Evolutionary conservation across 441 rosid species (phyloP).

Genomic region (Euphorbia celastroides): DNA sequence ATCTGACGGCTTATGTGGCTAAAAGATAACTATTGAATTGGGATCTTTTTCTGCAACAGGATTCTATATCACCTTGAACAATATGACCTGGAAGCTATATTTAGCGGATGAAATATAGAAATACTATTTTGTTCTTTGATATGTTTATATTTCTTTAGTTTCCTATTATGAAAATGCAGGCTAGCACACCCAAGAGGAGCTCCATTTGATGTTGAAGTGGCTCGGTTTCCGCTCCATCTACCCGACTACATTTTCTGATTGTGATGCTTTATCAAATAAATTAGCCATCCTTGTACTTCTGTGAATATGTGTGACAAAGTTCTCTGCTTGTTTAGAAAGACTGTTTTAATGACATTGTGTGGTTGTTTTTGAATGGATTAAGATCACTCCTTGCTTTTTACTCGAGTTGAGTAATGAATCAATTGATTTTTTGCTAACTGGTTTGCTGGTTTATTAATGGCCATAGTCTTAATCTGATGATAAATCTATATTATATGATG

Average conservation of each 20-base stretch:
- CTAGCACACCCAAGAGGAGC: slow-evolving; percentile 54
- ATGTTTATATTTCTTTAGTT: too few relatives aligned
- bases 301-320: background rate
- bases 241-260: slow-evolving; percentile 79
- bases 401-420: too few relatives aligned
- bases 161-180: slow-evolving; percentile 22
- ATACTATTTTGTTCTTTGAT: background rate
- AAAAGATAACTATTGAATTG: background rate
- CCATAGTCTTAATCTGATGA: too few relatives aligned
- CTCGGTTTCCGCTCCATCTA: slow-evolving; percentile 42
- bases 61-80: background rate
- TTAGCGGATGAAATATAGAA: background rate
- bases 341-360: too few relatives aligned
- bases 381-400: too few relatives aligned
- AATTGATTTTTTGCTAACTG: too few relatives aligned
- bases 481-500: too few relatives aligned
- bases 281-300: background rate
- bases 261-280: too few relatives aligned
- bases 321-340: background rate
- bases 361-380: too few relatives aligned
- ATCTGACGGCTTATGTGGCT: too few relatives aligned
- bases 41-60: slow-evolving; percentile 2
- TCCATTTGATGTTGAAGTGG: slow-evolving; percentile 62
- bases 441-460: too few relatives aligned
- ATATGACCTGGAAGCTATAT: background rate